Evolutionary conservation across 164 flowering plant species (phyloP), one percentile per base, ranked within the genome.

Genomic region (Magnolia sinica): DNA sequence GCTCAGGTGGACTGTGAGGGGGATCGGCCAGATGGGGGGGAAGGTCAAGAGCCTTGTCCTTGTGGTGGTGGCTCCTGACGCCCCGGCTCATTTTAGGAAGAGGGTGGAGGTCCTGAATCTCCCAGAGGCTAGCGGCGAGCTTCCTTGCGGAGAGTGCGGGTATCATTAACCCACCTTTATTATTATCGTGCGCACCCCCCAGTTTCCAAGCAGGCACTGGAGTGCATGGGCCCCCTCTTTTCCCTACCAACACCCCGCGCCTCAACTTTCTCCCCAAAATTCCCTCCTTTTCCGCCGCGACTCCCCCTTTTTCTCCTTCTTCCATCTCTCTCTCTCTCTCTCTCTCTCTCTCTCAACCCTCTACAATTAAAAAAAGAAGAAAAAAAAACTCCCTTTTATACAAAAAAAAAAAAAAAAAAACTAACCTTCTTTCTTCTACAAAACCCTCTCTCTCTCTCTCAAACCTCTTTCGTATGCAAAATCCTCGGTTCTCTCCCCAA

Each of bases 101-200:
- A 76, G 86, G 85, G 5, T 5, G 23, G 23, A 76, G 23, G 50
- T 79, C 80, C 63, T 85, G 83, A 73, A 88, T 73, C 80, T 91
- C 94, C 97, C 95, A 90, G 64, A 94, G 88, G 68, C 71, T 87
- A 5, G 95, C 93, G 64, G 86, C 89, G 31, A 94, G 91, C 82
- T 88, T 91, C 76, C 98, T 87, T 10, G 95, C 95, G 81, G 96
- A 92, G 61, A 87, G 82, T 27, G 71, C 49, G 58, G 82, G 27
- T 13, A 76, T 70, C 51, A 64, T 10, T 14, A 67, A 69, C 68
- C 71, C 71, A 13, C 23, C 51, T 59, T 73, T 73, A 52, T 18
- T 75, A 19, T 19, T 68, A 75, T 75, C 72, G n/a, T 75, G 71
- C 71, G 64, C 72, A 50, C 24, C 72, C 27, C 81, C 82, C 50